Evolutionary conservation across 225 moss, liverwort and hornwort species (phyloP).

Genomic region (Anthoceros angustus): DNA sequence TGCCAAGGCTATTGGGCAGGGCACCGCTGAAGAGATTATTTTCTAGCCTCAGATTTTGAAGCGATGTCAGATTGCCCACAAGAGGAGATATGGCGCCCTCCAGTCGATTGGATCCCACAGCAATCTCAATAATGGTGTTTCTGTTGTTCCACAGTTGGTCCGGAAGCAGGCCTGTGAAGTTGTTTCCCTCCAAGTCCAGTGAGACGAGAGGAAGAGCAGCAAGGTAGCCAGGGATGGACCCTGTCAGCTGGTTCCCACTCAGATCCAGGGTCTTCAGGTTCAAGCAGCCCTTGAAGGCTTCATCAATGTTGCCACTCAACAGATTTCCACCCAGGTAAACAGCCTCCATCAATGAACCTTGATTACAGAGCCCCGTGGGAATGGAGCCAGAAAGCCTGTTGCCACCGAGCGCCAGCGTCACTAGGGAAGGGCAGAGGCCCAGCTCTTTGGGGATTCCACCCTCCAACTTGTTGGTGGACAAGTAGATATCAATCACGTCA

Average conservation of each 20-base stretch:
- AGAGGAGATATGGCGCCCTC: background rate
- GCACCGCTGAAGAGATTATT: background rate
- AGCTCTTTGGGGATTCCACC: background rate
- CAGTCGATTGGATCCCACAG: background rate
- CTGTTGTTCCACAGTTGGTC: background rate
- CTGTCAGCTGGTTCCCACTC: background rate
- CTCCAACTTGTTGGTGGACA: background rate
- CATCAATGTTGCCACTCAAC: background rate
- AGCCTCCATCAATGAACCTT: background rate
- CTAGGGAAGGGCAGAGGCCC: background rate
- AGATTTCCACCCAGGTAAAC: background rate
- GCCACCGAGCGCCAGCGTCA: background rate
- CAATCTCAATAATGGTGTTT: background rate
- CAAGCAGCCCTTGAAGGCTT: background rate
- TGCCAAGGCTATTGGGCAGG: background rate
- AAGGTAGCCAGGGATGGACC: background rate
- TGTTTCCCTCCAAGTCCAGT: background rate
- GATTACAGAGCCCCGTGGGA: background rate
- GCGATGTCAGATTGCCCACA: background rate
- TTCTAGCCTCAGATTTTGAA: background rate
- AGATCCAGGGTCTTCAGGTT: background rate
- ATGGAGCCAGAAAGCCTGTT: background rate
- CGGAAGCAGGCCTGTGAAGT: background rate
- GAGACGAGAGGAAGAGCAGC: background rate
- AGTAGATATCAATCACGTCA: background rate